Evolutionary conservation across 805 yeast genomes (phyloP), one percentile per base, ranked within the genome.

Genomic region (Candida endomychidarum): DNA sequence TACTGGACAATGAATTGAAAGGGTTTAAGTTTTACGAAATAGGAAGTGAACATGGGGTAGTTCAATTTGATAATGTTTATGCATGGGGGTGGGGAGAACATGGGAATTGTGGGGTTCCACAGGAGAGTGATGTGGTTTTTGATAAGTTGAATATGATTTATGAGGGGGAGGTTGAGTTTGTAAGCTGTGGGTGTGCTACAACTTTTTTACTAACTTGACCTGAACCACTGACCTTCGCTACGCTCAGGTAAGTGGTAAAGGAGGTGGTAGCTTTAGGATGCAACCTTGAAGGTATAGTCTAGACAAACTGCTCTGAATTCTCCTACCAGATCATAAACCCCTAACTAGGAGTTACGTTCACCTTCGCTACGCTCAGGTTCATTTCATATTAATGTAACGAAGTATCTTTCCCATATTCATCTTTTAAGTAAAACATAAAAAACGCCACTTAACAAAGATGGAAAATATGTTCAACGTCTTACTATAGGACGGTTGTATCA

Each of bases 31-130:
- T 3, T 5, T 43, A 26, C 20, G 31, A 15, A 65, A 68, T 38
- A 66, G 99, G 99, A 0, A 86, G 96, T 58, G 98, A 91, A 55
- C 99, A 91, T 59, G 95, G 93, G 0, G 51, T 89, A 12, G 50
- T 77, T 8, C 54, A 59, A 5, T 37, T 50, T 1, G n/a, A 56
- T 11, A 36, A 41, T 7, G 81, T 89, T 0, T 65, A 54, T 40
- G 74, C 90, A 2, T 93, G 98, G 98, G 99, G 99, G 0, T 91
- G 99, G 99, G 97, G 96, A 10, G 98, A 93, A 54, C 99, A 91
- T 60, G 99, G 99, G 0, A 91, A 91, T 56, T 91, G 98, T 62
- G 96, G 96, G 0, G 20, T 14, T 2, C 38, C 48, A 33, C 37
- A 34, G 14, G 35, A 48, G 3, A 58, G 42, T 25, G 62, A 37